Percentiles rank a stretch among this genome's conserved stretches.
phyloP scores from a whole-genome alignment of 2,329 filamentous ascomycete species.

The Fusarium praegraminearum region DNA sequence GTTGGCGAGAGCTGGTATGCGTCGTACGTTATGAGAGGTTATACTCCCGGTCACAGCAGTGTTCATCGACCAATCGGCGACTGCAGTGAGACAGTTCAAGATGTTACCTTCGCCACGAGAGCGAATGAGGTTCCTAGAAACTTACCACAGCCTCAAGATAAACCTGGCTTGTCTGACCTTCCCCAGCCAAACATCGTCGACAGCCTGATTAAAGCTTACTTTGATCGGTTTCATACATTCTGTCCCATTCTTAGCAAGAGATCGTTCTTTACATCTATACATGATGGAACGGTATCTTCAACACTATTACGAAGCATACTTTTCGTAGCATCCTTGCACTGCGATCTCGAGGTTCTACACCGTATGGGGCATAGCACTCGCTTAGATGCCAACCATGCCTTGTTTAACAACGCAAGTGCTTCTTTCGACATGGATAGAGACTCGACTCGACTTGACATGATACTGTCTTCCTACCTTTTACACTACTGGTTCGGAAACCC shows the following conservation, averaged over 20 bases:
- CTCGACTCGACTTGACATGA: slow-evolving; percentile 1
- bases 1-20: slow-evolving; percentile 13
- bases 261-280: neutral
- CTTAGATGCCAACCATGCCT: slow-evolving; percentile 1
- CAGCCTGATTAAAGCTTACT: slow-evolving; percentile 12
- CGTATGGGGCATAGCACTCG: slow-evolving; percentile 11
- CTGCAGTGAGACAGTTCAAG: slow-evolving; percentile 4
- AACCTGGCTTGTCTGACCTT: neutral
- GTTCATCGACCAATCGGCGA: neutral
- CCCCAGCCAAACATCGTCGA: neutral
- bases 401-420: neutral
- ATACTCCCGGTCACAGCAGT: slow-evolving; percentile 4
- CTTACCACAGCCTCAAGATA: accelerated
- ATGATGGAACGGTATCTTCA: neutral
- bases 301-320: slow-evolving; percentile 6
- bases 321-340: slow-evolving; percentile 15
- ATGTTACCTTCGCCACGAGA: neutral
- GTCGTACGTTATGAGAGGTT: slow-evolving; percentile 8
- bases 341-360: slow-evolving; percentile 3
- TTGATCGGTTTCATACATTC: neutral
- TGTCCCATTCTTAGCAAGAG: slow-evolving; percentile 6
- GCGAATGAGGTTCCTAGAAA: accelerated
- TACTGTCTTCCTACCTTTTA: slow-evolving; percentile 12
- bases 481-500: slow-evolving; percentile 34
- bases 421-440: neutral